Evolutionary conservation across 148 eudicot genomes (phyloP).

Genomic region (Rhododendron kiyosumense): DNA sequence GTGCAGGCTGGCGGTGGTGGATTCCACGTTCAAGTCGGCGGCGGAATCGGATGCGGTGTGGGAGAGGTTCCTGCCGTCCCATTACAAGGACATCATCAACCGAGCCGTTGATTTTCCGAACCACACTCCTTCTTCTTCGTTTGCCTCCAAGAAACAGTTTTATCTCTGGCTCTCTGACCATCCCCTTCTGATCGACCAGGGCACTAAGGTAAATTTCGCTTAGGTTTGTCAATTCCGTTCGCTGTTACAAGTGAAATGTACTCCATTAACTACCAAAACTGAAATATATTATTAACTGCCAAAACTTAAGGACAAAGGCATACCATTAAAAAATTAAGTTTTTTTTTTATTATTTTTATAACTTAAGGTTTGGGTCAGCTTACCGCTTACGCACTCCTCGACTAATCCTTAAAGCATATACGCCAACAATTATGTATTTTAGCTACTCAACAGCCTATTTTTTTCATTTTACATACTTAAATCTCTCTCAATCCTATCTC

Average conservation of each 20-base stretch:
- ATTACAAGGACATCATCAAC: conserved; percentile 30
- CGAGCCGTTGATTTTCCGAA: conserved; percentile 14
- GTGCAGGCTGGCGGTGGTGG: conserved; percentile 24
- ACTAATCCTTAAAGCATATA: too few relatives aligned
- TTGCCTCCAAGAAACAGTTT: conserved; percentile 35
- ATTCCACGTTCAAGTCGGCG: conserved; percentile 17
- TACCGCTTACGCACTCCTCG: too few relatives aligned
- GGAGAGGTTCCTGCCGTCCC: conserved; percentile 33
- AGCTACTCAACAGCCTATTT: too few relatives aligned
- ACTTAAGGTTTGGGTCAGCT: too few relatives aligned
- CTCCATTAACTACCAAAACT: not conserved
- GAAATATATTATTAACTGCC: too few relatives aligned
- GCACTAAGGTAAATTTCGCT: conserved; percentile 20
- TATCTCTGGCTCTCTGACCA: conserved; percentile 36
- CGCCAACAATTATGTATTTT: too few relatives aligned
- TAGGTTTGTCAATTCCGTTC: not conserved
- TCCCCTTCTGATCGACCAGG: conserved; percentile 48
- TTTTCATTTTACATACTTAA: too few relatives aligned
- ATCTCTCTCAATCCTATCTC: too few relatives aligned
- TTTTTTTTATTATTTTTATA: too few relatives aligned
- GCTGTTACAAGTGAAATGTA: not conserved
- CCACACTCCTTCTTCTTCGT: not conserved
- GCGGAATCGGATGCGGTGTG: conserved; percentile 31
- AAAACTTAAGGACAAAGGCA: too few relatives aligned
- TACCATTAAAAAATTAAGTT: too few relatives aligned